phyloP scores from a whole-genome alignment of 805 yeast genomes.

The Zygoascus bituminiphila region DNA sequence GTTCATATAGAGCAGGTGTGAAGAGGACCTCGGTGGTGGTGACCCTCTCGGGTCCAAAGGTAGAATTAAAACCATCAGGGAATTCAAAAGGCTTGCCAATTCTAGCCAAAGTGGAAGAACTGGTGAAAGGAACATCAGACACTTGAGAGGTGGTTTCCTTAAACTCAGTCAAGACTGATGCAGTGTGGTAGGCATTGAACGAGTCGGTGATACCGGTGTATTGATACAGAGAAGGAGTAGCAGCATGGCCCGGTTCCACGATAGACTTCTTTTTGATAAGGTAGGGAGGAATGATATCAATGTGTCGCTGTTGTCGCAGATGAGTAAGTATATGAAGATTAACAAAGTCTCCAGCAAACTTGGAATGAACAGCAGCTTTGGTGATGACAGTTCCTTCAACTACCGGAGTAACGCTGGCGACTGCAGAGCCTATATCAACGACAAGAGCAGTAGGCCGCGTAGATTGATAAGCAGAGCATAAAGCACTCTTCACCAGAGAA shows the following conservation, averaged over 20 bases:
- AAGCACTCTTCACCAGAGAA: slow-evolving; percentile 65
- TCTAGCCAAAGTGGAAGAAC: slow-evolving; percentile 28
- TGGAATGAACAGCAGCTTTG: slow-evolving; percentile 31
- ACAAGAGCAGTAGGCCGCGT: slow-evolving; percentile 74
- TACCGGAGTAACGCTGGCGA: slow-evolving; percentile 46
- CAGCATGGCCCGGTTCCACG: slow-evolving; percentile 31
- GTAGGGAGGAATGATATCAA: slow-evolving; percentile 29
- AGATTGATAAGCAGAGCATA: slow-evolving; percentile 42
- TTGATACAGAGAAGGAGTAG: slow-evolving; percentile 13
- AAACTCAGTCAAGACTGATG: slow-evolving; percentile 39
- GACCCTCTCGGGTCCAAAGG: slow-evolving; percentile 45
- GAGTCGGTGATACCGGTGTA: slow-evolving; percentile 33
- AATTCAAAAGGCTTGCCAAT: slow-evolving; percentile 45
- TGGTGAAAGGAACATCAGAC: slow-evolving; percentile 34
- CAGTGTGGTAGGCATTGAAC: slow-evolving; percentile 31
- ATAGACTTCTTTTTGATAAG: slow-evolving; percentile 30
- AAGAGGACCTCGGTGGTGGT: slow-evolving; percentile 61
- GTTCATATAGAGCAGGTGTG: slow-evolving; percentile 47
- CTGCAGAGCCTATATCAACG: slow-evolving; percentile 68
- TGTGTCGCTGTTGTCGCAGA: slow-evolving; percentile 31
- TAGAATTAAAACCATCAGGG: slow-evolving; percentile 44
- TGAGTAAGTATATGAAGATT: slow-evolving; percentile 53
- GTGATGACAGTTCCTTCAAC: slow-evolving; percentile 51
- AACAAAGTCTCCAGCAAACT: slow-evolving; percentile 71
- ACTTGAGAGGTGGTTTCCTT: slow-evolving; percentile 36